Base-by-base conservation (phyloP, 192 early-diverging fungal genomes). In the Rhizoclosmatium sp. region DNA sequence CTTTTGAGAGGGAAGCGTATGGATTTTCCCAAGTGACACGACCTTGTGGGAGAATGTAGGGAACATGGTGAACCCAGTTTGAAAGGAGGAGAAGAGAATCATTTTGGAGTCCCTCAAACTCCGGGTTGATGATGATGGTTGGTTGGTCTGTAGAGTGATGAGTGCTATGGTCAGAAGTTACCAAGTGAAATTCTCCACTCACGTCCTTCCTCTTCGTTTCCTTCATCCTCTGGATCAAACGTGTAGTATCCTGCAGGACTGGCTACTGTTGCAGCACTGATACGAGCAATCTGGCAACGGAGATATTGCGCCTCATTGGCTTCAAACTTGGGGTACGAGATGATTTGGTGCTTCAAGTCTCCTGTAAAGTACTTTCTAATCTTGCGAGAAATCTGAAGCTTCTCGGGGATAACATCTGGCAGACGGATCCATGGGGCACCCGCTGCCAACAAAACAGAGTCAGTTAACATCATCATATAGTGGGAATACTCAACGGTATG, bases 11-110 rank as follows among this genome's bases (percentile, higher is more conserved):
- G 2, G 19, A 4, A 45, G 76, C 69, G 44, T 65, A 65, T 39
- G 90, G 90, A 78, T 87, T 85, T 74, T 88, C 90, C 90, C 90
- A 91, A 12, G 71, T 83, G 1, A 78, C 78, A 41, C 87, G 76
- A 3, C 90, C 90, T 81, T 91, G 90, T 4, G 90, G 90, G 23
- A 91, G 79, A 45, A 91, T 82, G 75, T 91, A 91, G 21, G 88
- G 90, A 2, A 91, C 85, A 65, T 91, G 90, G 77, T 91, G 90
- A 21, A 90, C 88, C 90, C 90, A 91, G 78, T 87, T 89, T 67
- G 81, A 62, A n/a, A 77, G 56, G 42, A 73, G 48, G n/a, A 85
- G 69, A 23, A 91, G 82, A 23, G 80, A 67, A 40, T 89, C 90
- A 60, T 86, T 85, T 59, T 86, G 66, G 23, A 83, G 76, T 1